These are phyloP conservation scores for Colletotrichum caudatum DNA, from an alignment of 2,329 filamentous ascomycete species.

Conservation along the genomic window DNA sequence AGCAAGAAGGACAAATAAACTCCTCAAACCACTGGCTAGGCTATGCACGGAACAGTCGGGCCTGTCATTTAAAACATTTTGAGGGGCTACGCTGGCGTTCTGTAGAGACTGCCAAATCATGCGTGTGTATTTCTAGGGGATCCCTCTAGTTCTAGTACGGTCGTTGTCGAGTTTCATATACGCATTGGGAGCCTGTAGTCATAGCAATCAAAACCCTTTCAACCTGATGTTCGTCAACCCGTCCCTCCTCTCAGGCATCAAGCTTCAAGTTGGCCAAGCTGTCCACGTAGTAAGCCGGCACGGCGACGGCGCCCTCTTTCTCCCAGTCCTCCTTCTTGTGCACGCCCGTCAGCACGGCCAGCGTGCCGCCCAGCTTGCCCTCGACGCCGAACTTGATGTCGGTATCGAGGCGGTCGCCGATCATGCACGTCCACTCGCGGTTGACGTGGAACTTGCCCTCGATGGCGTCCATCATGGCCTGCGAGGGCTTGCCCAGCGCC, in stretches of 20 bases:
- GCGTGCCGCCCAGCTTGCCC: conserved; percentile 88
- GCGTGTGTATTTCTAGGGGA: conserved; percentile 24
- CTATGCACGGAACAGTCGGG: not conserved
- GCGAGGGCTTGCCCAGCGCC: conserved; percentile 91
- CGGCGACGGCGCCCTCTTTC: conserved; percentile 73
- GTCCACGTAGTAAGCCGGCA: conserved; percentile 87
- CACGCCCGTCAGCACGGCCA: conserved; percentile 92
- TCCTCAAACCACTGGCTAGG: not conserved
- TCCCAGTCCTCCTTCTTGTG: conserved; percentile 87
- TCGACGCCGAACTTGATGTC: conserved; percentile 97
- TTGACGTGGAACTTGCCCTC: conserved; percentile 96
- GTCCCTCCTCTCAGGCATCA: conserved; percentile 41
- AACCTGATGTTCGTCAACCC: not conserved
- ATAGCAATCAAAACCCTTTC: conserved; percentile 18
- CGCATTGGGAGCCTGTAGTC: conserved; percentile 10
- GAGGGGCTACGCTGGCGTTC: not conserved
- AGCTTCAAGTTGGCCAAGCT: conserved; percentile 78
- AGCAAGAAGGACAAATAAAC: conserved; percentile 53
- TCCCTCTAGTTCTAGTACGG: conserved; percentile 22
- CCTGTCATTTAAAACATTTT: not conserved
- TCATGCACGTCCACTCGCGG: conserved; percentile 88
- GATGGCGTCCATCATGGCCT: conserved; percentile 99
- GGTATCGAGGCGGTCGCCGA: conserved; percentile 92
- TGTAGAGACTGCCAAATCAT: conserved; percentile 23
- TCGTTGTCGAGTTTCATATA: conserved; percentile 25